These are phyloP conservation scores for Epichloe gansuensis DNA, from an alignment of 2,329 filamentous ascomycete genomes.

Conservation along the genomic window DNA sequence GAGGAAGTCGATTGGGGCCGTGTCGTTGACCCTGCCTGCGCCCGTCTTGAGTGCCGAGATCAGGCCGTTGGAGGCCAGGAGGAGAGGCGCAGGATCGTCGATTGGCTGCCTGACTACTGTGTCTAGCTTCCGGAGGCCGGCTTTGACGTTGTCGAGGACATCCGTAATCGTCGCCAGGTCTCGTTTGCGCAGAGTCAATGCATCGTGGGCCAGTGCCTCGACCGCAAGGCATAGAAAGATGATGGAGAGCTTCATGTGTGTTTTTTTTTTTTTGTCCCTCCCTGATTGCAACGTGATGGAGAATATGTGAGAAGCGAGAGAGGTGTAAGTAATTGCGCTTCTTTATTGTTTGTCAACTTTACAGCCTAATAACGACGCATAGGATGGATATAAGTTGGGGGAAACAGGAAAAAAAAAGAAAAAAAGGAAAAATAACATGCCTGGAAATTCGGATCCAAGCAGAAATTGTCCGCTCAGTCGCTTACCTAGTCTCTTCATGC, in stretches of 20 bases:
- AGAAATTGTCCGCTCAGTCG: too few species aligned
- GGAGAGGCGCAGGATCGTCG: not conserved
- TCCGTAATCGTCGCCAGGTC: not conserved
- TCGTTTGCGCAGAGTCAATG: not conserved
- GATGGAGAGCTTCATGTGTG: slow-evolving; percentile 10
- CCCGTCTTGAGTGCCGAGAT: not conserved
- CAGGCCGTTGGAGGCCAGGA: not conserved
- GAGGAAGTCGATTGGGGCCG: not conserved
- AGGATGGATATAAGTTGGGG: too few species aligned
- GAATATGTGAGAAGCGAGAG: not conserved
- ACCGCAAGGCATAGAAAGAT: not conserved
- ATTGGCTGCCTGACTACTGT: not conserved
- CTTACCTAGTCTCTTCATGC: too few species aligned
- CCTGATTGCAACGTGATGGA: not conserved
- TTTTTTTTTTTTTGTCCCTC: not conserved
- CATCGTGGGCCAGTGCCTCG: not conserved
- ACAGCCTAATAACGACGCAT: too few species aligned
- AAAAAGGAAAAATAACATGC: too few species aligned
- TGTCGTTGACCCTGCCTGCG: not conserved
- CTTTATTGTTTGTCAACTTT: not conserved
- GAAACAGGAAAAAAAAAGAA: too few species aligned
- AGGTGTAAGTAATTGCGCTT: not conserved
- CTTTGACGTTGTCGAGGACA: not conserved
- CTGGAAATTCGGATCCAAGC: too few species aligned
- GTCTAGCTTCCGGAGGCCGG: not conserved